Base-by-base conservation (phyloP, 306 rosid species). In the Quercus parvula region DNA sequence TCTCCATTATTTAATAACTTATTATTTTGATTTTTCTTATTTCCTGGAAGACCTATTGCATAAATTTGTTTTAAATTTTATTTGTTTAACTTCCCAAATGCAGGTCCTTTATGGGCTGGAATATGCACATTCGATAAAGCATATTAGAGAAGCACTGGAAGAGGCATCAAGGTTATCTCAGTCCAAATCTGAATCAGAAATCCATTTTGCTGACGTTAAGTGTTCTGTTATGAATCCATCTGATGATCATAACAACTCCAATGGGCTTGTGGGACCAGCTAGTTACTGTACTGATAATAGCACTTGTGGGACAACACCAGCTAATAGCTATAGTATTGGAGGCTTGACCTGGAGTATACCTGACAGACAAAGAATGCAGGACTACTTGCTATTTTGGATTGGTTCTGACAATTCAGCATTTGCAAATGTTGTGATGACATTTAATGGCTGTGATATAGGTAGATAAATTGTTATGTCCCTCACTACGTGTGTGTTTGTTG, bases 101-200 rank as follows among this genome's bases (percentile, higher is more conserved):
- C 81, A 94, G 98, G 97, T 94, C 51, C 98, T 94, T 73, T 94
- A 74, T 79, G 97, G 97, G 75, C 73, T 91, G 85, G 97, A 94
- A 79, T 94, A 92, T 75, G 85, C 89, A 20, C 89, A 89, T 84
- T 79, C 89, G 33, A 79, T 90, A 27, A 63, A 54, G 63, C 83
- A 81, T 44, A 81, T 94, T 51, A 91, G 78, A 87, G 76, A 87
- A 81, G 74, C 76, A 74, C 70, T 89, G 61, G 49, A 54, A 51
- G 90, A 90, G 75, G 77, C 81, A 70, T 84, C 72, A 63, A 58
- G 41, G 13, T 80, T 77, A 46, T 70, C 84, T 31, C 56, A 51
- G 44, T 73, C 81, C 57, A 81, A 72, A 70, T 66, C 62, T 52
- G 76, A 84, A 56, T 58, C 66, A 13, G 83, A 90, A 78, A 77